phyloP scores from a whole-genome alignment of 1,284 basidiomycete genomes.

The Rhodotorula sp. region DNA sequence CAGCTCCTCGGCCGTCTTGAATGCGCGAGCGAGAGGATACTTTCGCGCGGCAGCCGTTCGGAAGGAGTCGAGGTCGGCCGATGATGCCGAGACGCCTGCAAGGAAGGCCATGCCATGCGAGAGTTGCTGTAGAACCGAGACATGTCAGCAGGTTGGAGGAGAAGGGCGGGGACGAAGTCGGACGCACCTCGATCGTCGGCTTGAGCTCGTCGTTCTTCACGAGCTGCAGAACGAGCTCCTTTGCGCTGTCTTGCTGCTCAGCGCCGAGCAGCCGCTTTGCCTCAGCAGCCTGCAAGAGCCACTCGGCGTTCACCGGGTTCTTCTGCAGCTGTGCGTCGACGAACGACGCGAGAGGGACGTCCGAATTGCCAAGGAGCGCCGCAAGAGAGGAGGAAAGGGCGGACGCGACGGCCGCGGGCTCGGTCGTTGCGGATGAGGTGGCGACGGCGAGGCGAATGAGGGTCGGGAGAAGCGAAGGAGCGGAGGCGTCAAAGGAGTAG shows the following conservation, averaged over 20 bases:
- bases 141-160: slow-evolving; percentile 50
- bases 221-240: slow-evolving; percentile 57
- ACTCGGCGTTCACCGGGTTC: slow-evolving; percentile 50
- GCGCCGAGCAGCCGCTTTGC: slow-evolving; percentile 54
- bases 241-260: slow-evolving; percentile 58
- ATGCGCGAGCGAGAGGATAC: slow-evolving; percentile 64
- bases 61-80: slow-evolving; percentile 61
- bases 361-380: slow-evolving; percentile 58
- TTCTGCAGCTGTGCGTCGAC: slow-evolving; percentile 71
- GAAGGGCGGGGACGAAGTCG: background rate
- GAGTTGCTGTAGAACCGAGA: slow-evolving; percentile 42
- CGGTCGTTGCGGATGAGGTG: slow-evolving; percentile 45
- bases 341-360: slow-evolving; percentile 60
- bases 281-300: slow-evolving; percentile 63
- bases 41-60: slow-evolving; percentile 55
- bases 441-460: slow-evolving; percentile 62
- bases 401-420: slow-evolving; percentile 47
- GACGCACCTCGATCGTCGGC: slow-evolving; percentile 58
- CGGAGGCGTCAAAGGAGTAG: slow-evolving; percentile 54
- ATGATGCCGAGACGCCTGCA: slow-evolving; percentile 52
- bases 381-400: slow-evolving; percentile 51
- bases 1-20: slow-evolving; percentile 57
- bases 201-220: slow-evolving; percentile 53
- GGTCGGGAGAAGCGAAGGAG: slow-evolving; percentile 69
- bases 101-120: slow-evolving; percentile 1